Conservation (phyloP, 768 basidiomycete species). For the Sarcodon aspratus region DNA sequence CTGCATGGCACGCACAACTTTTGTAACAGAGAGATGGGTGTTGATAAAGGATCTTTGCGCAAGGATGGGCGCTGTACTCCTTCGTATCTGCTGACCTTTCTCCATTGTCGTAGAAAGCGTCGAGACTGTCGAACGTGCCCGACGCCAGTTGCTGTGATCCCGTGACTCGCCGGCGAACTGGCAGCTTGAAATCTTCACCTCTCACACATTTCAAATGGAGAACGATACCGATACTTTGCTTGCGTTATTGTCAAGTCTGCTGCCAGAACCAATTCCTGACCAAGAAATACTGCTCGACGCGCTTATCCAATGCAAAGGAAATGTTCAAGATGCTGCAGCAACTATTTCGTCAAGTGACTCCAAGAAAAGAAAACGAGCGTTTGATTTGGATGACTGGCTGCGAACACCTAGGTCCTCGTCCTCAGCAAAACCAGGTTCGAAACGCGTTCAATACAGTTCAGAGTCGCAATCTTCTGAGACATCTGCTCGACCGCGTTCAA, state of each 20-base stretch:
- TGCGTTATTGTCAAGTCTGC: slow-evolving; percentile 53
- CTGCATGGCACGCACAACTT: not conserved
- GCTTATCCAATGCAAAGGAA: slow-evolving; percentile 42
- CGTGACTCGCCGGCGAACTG: not conserved
- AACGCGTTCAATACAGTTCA: not conserved
- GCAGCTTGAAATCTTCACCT: not conserved
- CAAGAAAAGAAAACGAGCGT: slow-evolving; percentile 40
- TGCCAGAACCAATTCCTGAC: slow-evolving; percentile 23
- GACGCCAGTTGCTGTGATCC: not conserved
- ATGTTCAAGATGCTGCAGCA: slow-evolving; percentile 39
- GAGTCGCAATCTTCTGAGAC: too few species aligned
- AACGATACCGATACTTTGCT: slow-evolving; percentile 53
- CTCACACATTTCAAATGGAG: slow-evolving; percentile 11
- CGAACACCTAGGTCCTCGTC: slow-evolving; percentile 8
- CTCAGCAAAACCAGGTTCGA: not conserved
- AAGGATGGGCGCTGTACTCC: not conserved
- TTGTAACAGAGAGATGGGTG: not conserved
- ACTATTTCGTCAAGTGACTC: not conserved
- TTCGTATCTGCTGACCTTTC: not conserved
- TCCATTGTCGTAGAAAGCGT: not conserved
- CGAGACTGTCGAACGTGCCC: not conserved
- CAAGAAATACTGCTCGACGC: slow-evolving; percentile 43
- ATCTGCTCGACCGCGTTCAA: not conserved
- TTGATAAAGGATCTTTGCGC: not conserved
- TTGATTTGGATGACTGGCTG: slow-evolving; percentile 46